A percentile compares a stretch with the other conserved stretches of the same genome.
Conservation (phyloP, 2,329 filamentous ascomycete species). For the Aureobasidium subglaciale region DNA sequence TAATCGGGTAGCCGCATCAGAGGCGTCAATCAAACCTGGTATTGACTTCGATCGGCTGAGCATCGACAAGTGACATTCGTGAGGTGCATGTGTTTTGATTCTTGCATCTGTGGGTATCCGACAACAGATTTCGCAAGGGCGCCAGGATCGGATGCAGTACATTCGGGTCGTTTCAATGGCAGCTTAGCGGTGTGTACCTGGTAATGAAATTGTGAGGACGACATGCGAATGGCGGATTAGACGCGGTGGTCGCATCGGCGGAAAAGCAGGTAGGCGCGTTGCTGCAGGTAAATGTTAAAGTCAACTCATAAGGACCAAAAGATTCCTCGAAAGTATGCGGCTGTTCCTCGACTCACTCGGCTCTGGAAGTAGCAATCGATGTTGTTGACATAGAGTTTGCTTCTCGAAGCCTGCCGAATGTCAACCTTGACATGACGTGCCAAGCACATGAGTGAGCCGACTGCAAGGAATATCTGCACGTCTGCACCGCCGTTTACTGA, state of each 20-base stretch:
- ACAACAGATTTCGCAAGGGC: not conserved
- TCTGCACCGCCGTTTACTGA: not conserved
- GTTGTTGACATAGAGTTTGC: constrained; percentile 10
- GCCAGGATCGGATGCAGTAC: not conserved
- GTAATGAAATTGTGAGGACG: not conserved
- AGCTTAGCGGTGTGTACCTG: not conserved
- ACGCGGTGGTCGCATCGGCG: not conserved
- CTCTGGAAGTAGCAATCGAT: not conserved
- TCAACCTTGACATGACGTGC: not conserved
- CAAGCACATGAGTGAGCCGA: not conserved
- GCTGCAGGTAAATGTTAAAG: not conserved
- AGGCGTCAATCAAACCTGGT: not conserved
- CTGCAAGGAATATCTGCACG: not conserved
- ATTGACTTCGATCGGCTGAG: not conserved
- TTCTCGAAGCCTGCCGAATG: constrained; percentile 3
- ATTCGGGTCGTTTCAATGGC: not conserved
- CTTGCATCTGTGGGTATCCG: not conserved
- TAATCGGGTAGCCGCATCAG: not conserved
- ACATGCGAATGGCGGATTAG: not conserved
- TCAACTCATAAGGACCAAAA: not conserved
- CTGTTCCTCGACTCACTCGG: not conserved
- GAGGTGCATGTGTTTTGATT: not conserved
- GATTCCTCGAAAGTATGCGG: not conserved
- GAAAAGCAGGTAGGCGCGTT: constrained; percentile 1
- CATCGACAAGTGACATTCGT: not conserved